Percentiles rank a stretch among this genome's conserved stretches.
phyloP scores from a whole-genome alignment of 805 yeast genomes.

The Debaryomyces tyrocola region DNA sequence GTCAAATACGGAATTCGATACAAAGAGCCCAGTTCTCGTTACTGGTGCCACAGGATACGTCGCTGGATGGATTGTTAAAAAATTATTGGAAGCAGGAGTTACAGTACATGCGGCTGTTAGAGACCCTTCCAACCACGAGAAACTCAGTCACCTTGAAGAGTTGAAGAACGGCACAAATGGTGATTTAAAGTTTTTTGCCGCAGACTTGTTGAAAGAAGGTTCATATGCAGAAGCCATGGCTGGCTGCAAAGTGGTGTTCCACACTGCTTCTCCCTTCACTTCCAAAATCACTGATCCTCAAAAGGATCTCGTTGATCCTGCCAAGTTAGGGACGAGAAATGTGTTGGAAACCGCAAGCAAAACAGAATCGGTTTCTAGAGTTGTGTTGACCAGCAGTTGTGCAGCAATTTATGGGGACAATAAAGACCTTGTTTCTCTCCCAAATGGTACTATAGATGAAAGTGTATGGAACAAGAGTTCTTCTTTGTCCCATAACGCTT shows the following conservation, averaged over 20 bases:
- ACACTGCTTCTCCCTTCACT: conserved; percentile 61
- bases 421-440: conserved; percentile 9
- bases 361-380: conserved; percentile 15
- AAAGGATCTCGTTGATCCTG: conserved; percentile 55
- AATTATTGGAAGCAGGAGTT: conserved; percentile 12
- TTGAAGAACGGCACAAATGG: conserved; percentile 1
- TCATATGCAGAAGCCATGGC: conserved; percentile 20
- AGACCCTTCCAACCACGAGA: background rate
- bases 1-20: too few relatives aligned
- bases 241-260: conserved; percentile 54
- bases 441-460: conserved; percentile 10
- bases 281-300: conserved; percentile 45
- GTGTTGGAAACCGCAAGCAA: conserved; percentile 49
- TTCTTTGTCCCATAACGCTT: conserved; percentile 41
- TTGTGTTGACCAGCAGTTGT: conserved; percentile 21
- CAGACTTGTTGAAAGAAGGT: conserved; percentile 9
- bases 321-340: conserved; percentile 53
- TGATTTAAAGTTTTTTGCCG: conserved; percentile 1
- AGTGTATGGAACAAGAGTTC: conserved; percentile 8
- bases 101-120: conserved; percentile 10
- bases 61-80: conserved; percentile 14
- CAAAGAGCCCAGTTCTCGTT: conserved; percentile 10
- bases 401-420: conserved; percentile 19
- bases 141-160: conserved; percentile 1
- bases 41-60: conserved; percentile 19